phyloP scores from a whole-genome alignment of 192 early-diverging fungal species.

The Rhizoclosmatium globosum region DNA sequence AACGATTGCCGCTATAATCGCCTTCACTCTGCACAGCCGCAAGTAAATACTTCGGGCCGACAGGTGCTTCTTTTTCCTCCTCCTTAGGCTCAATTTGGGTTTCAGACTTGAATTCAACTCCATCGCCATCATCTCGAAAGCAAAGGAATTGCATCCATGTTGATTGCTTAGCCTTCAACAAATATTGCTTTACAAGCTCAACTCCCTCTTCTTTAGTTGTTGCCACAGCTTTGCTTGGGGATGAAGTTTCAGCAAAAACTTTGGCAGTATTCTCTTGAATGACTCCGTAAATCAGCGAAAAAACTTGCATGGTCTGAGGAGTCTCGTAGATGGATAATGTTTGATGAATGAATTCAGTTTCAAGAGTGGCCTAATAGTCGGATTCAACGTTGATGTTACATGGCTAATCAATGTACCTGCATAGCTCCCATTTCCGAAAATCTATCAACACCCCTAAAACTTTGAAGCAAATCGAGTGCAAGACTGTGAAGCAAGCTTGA shows the following conservation, averaged over 20 bases:
- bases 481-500: slow-evolving; percentile 76
- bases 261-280: slow-evolving; percentile 64
- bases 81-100: background rate
- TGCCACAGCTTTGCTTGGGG: slow-evolving; percentile 37
- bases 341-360: slow-evolving; percentile 89
- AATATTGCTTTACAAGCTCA: slow-evolving; percentile 54
- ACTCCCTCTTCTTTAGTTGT: slow-evolving; percentile 53
- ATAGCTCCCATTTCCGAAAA: slow-evolving; percentile 94
- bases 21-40: background rate
- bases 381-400: background rate
- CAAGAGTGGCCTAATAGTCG: slow-evolving; percentile 75
- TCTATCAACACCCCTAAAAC: slow-evolving; percentile 79
- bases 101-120: background rate
- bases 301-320: slow-evolving; percentile 66
- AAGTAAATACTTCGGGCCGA: background rate
- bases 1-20: background rate
- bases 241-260: background rate
- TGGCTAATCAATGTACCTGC: slow-evolving; percentile 60
- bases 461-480: slow-evolving; percentile 80
- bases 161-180: slow-evolving; percentile 64
- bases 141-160: slow-evolving; percentile 76
- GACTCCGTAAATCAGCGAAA: slow-evolving; percentile 78
- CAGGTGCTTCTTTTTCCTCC: background rate
- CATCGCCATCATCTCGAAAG: slow-evolving; percentile 43
- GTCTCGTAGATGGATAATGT: slow-evolving; percentile 82